phyloP scores from a whole-genome alignment of 2,329 filamentous ascomycete genomes.

The Exophiala bonariae region DNA sequence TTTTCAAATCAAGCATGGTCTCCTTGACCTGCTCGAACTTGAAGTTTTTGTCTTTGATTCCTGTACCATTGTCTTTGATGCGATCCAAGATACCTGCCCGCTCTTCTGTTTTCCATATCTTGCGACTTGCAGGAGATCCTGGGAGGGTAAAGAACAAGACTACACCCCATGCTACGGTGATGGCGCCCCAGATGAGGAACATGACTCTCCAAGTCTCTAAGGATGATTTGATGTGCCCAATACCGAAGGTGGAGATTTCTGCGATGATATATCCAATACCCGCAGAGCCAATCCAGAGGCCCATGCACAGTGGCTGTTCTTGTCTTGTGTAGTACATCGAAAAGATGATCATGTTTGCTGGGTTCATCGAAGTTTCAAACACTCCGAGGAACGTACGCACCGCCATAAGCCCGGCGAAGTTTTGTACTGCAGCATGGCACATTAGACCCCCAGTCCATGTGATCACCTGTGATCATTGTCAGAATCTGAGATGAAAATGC shows the following conservation, averaged over 20 bases:
- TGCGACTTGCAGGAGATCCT: constrained; percentile 23
- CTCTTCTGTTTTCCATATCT: constrained; percentile 28
- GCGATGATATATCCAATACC: constrained; percentile 40
- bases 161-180: constrained; percentile 30
- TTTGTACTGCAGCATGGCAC: constrained; percentile 42
- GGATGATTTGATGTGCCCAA: constrained; percentile 27
- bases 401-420: constrained; percentile 40
- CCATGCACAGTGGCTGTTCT: constrained; percentile 35
- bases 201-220: constrained; percentile 30
- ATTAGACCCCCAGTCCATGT: constrained; percentile 46
- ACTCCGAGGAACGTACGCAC: constrained; percentile 44
- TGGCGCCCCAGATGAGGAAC: constrained; percentile 31
- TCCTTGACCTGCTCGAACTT: constrained; percentile 45
- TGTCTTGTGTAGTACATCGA: constrained; percentile 39
- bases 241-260: constrained; percentile 34
- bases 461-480: constrained; percentile 30
- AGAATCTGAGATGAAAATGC: neutral
- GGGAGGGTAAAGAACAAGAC: constrained; percentile 29
- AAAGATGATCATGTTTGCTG: constrained; percentile 35
- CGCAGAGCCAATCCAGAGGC: constrained; percentile 31
- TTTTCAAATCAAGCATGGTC: constrained; percentile 19
- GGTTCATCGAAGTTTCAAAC: constrained; percentile 38
- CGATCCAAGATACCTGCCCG: constrained; percentile 25
- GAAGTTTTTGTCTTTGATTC: constrained; percentile 43
- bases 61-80: constrained; percentile 28